Evolutionary conservation across 805 yeast genomes (phyloP).

Genomic region (Zygosaccharomyces pseudorouxii): DNA sequence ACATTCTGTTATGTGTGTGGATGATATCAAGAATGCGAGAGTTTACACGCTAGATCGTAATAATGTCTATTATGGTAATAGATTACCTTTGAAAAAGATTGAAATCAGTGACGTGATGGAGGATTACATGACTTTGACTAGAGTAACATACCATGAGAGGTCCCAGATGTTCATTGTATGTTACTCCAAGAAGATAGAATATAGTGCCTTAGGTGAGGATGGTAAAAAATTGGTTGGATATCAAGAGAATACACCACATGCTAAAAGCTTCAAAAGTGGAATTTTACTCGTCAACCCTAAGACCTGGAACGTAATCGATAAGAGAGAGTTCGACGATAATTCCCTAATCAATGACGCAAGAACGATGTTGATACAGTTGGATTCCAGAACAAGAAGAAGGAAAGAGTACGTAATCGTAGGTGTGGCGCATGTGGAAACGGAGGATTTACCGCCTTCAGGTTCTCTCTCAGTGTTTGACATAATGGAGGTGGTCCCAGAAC

Average conservation of each 20-base stretch:
- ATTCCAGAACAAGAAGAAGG: conserved; percentile 40
- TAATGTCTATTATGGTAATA: conserved; percentile 50
- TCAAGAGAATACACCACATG: conserved; percentile 43
- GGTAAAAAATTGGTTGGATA: conserved; percentile 59
- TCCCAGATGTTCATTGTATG: conserved; percentile 61
- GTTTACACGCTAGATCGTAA: conserved; percentile 37
- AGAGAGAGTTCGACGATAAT: conserved; percentile 58
- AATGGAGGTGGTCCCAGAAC: conserved; percentile 83
- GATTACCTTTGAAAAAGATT: conserved; percentile 53
- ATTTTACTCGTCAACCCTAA: conserved; percentile 65
- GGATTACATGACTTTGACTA: conserved; percentile 47
- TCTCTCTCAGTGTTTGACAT: conserved; percentile 68
- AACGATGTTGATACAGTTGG: conserved; percentile 36
- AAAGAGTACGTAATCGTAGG: conserved; percentile 77
- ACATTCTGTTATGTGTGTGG: conserved; percentile 58
- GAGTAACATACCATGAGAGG: conserved; percentile 63
- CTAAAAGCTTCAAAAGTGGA: conserved; percentile 54
- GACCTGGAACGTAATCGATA: conserved; percentile 74
- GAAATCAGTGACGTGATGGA: conserved; percentile 40
- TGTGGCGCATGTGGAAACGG: conserved; percentile 67
- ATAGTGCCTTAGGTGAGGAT: conserved; percentile 69
- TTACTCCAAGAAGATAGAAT: conserved; percentile 54
- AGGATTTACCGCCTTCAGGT: conserved; percentile 78
- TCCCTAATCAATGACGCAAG: conserved; percentile 46
- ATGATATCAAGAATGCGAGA: conserved; percentile 64